A percentile compares a stretch with the other conserved stretches of the same genome.
These are phyloP conservation scores for Botrytis byssoidea DNA, from an alignment of 2,329 filamentous ascomycete species.

Conservation along the genomic window DNA sequence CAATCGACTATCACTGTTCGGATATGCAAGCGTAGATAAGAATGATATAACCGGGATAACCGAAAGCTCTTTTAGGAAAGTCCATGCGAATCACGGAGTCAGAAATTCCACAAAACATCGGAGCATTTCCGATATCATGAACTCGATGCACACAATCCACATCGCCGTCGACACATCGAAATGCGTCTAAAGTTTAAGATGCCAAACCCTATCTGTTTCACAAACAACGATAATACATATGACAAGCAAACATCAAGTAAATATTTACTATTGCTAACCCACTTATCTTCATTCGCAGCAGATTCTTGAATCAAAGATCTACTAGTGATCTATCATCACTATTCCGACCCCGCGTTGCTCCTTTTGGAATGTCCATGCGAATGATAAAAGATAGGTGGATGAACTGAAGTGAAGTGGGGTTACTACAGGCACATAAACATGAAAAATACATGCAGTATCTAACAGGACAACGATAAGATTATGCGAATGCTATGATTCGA, in stretches of 20 bases:
- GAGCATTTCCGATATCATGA: slow-evolving; percentile 1
- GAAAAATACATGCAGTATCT: slow-evolving; percentile 1
- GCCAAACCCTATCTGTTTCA: neutral
- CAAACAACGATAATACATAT: neutral
- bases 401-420: slow-evolving; percentile 1
- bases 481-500: neutral
- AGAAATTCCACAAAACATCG: neutral
- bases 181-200: neutral
- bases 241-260: neutral
- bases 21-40: neutral
- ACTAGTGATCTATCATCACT: neutral
- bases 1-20: neutral
- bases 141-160: neutral
- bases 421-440: slow-evolving; percentile 16
- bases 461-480: slow-evolving; percentile 14
- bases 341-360: slow-evolving; percentile 26
- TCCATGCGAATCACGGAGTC: neutral
- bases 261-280: neutral
- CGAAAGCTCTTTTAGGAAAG: neutral
- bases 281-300: neutral
- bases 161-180: neutral
- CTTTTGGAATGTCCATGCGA: slow-evolving; percentile 30
- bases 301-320: neutral
- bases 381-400: slow-evolving; percentile 20
- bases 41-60: neutral